Evolutionary conservation across 371 early-diverging fungal genomes (phyloP).

Genomic region (Mortierella sp.): DNA sequence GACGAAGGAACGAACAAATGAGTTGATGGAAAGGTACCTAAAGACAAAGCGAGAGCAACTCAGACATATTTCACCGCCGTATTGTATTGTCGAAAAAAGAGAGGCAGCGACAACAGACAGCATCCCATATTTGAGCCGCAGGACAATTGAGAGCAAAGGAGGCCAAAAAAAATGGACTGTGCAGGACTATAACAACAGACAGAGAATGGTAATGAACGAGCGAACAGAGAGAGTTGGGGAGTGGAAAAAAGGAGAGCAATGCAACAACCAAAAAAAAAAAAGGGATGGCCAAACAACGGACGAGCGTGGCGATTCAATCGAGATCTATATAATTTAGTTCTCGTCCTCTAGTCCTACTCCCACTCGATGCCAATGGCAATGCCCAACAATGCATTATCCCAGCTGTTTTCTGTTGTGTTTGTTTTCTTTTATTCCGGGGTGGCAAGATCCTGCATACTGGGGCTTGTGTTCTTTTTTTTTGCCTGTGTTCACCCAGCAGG

Average conservation of each 20-base stretch:
- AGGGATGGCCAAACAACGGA: not conserved
- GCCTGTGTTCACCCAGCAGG: not conserved
- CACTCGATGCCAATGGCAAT: not conserved
- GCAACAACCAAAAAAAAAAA: not conserved
- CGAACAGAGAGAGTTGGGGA: not conserved
- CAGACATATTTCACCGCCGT: not conserved
- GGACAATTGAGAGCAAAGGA: slow-evolving; percentile 6
- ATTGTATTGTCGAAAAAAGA: not conserved
- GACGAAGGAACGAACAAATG: not conserved
- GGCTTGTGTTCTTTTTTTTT: not conserved
- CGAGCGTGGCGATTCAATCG: slow-evolving; percentile 11
- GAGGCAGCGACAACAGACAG: not conserved
- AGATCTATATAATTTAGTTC: not conserved
- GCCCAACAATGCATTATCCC: not conserved
- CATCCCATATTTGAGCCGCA: slow-evolving; percentile 6
- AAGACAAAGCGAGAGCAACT: not conserved
- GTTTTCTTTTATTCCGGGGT: not conserved
- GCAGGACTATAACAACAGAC: not conserved
- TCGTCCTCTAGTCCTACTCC: not conserved
- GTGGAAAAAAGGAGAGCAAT: not conserved
- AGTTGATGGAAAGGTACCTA: not conserved
- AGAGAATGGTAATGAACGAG: not conserved
- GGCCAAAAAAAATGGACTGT: not conserved
- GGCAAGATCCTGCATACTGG: slow-evolving; percentile 10
- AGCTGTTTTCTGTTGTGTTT: too few relatives aligned